phyloP scores from a whole-genome alignment of 345 rosid genomes.

The Brassica cretica region DNA sequence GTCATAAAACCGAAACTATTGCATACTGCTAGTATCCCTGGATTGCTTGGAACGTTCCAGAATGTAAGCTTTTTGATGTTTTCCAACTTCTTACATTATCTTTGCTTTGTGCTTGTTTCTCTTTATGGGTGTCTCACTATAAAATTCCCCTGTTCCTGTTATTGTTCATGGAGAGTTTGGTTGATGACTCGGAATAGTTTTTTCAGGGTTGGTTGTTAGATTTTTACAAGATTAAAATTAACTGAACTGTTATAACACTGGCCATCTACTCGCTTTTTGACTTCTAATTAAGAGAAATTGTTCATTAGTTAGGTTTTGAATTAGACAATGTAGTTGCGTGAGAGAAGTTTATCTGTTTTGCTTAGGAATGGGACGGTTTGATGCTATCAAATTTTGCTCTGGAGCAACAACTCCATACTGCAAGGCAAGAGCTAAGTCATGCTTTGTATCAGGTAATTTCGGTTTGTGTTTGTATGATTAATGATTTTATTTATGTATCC shows the following conservation, averaged over 20 bases:
- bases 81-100: background rate
- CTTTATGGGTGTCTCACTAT: background rate
- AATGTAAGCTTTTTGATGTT: conserved; percentile 50
- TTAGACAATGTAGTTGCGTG: conserved; percentile 4
- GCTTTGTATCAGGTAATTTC: conserved; percentile 84
- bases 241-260: background rate
- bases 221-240: background rate
- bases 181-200: background rate
- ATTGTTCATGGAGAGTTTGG: background rate
- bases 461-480: background rate
- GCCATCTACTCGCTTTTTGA: background rate
- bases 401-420: conserved; percentile 97
- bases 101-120: background rate
- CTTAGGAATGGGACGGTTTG: conserved; percentile 95
- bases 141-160: background rate
- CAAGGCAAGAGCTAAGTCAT: conserved; percentile 98
- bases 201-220: background rate
- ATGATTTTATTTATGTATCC: background rate
- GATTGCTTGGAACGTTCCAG: conserved; percentile 95
- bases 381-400: conserved; percentile 92
- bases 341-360: conserved; percentile 21
- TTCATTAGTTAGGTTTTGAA: conserved; percentile 1
- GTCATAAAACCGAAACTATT: conserved; percentile 83
- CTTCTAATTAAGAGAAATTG: background rate
- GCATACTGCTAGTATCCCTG: conserved; percentile 95